Base-by-base conservation (phyloP, 805 yeast genomes). In the Saturnispora diversa region DNA sequence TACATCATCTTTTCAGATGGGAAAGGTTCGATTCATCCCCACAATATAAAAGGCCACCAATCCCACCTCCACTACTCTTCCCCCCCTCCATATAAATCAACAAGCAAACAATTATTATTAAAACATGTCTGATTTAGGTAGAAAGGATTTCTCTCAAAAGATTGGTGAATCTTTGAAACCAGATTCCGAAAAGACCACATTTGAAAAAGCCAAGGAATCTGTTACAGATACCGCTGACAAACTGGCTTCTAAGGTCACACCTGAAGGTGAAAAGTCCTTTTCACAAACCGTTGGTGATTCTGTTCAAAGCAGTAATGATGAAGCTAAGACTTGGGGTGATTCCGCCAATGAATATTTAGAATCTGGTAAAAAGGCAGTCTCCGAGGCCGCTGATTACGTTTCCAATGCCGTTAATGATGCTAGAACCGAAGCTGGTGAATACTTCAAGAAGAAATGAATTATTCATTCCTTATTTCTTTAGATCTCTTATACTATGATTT, bases 111-210 rank as follows among this genome's bases (percentile, higher is more conserved):
- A 23, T 37, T 15, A 31, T 13, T 35, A 28, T 37, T 22, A 15
- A 11, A 29, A 24, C 35, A 56, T 56, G 62, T 53, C 60, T 24
- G 60, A 56, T 45, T 38, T 51, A 37, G 59, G 84, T 54, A 83
- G 95, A 81, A 87, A 86, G 68, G 66, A 71, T 59, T 70, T 86
- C 55, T 50, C 79, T 50, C 81, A 80, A 59, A 83, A 84, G 66
- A 65, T 72, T 50, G 40, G 72, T 43, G 95, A 86, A 72, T 56
- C 72, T 32, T 44, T 82, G 35, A 83, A 73, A 50, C 95, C 95
- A 53, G 80, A 84, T 48, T 66, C 75, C 43, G 72, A 83, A 62
- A 86, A 86, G 69, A 50, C 77, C 29, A 64, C 67, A 53, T 63
- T 65, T 36, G 81, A 85, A 59, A 68, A 80, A 65, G 80, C 78